Percentiles rank a stretch among this genome's conserved stretches.
Conservation (phyloP, 495 filamentous ascomycete genomes). For the Sphaerosporella brunnea region DNA sequence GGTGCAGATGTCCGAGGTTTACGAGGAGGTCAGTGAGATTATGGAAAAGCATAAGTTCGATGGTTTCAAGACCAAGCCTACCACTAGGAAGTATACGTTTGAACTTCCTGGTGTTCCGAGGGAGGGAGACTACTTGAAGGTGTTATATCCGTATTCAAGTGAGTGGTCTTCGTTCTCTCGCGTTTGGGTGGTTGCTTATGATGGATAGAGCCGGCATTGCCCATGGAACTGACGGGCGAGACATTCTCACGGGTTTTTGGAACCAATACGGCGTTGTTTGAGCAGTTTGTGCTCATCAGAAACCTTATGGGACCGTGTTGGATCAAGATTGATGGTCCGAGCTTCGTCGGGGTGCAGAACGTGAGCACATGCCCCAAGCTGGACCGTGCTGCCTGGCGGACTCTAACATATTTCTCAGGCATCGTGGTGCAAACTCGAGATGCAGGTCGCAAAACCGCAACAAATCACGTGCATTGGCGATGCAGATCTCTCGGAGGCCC, state of each 20-base stretch:
- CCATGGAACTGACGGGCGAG: slow-evolving; percentile 55
- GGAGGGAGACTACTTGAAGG: slow-evolving; percentile 78
- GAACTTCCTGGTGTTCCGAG: slow-evolving; percentile 74
- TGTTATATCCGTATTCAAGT: slow-evolving; percentile 72
- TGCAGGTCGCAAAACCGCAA: slow-evolving; percentile 58
- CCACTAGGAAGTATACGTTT: slow-evolving; percentile 84
- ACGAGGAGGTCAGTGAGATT: slow-evolving; percentile 65
- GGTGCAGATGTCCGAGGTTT: slow-evolving; percentile 76
- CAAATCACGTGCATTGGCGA: slow-evolving; percentile 52
- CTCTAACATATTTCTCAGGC: slow-evolving; percentile 26
- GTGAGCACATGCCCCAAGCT: neutral
- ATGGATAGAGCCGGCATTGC: slow-evolving; percentile 37
- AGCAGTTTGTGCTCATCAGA: slow-evolving; percentile 96
- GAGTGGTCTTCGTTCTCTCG: neutral
- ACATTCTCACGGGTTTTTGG: slow-evolving; percentile 94
- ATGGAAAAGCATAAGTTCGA: slow-evolving; percentile 68
- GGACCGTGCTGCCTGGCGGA: neutral
- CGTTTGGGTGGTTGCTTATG: slow-evolving; percentile 1
- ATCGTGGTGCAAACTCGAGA: slow-evolving; percentile 92
- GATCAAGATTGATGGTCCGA: slow-evolving; percentile 68
- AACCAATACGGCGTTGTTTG: slow-evolving; percentile 81
- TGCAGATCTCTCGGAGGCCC: slow-evolving; percentile 57
- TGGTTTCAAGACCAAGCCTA: slow-evolving; percentile 85
- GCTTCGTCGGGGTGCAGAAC: slow-evolving; percentile 73
- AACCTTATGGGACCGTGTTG: slow-evolving; percentile 97